These are phyloP conservation scores for Durotheca rogersii DNA, from an alignment of 495 filamentous ascomycete species.

Conservation along the genomic window DNA sequence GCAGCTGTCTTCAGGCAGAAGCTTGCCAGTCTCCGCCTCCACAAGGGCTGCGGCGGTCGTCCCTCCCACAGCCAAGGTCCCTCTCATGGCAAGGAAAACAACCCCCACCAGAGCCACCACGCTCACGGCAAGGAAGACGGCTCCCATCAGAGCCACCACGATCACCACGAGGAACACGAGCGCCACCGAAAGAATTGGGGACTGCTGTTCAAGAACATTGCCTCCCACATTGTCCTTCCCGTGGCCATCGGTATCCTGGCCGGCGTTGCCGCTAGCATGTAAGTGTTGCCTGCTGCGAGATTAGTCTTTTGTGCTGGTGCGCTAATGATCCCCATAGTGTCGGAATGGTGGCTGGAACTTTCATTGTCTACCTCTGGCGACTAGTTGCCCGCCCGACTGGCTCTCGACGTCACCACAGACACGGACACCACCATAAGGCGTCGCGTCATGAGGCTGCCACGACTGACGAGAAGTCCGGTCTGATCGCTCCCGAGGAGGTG, in stretches of 20 bases:
- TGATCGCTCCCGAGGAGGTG: conserved; percentile 43
- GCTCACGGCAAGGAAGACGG: not conserved
- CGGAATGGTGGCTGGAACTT: conserved; percentile 53
- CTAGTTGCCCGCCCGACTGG: conserved; percentile 34
- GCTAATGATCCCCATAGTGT: conserved; percentile 40
- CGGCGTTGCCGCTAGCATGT: conserved; percentile 55
- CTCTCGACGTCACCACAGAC: conserved; percentile 30
- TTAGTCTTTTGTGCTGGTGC: conserved; percentile 9
- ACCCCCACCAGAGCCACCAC: conserved; percentile 6
- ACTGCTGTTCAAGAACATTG: conserved; percentile 47
- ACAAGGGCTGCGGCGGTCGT: conserved; percentile 33
- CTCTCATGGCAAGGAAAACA: conserved; percentile 10
- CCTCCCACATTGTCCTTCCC: conserved; percentile 52
- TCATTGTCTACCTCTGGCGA: conserved; percentile 50
- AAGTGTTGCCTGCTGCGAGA: conserved; percentile 24
- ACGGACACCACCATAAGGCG: conserved; percentile 32
- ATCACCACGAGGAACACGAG: conserved; percentile 8
- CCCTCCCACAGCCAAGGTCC: conserved; percentile 5
- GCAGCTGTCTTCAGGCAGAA: conserved; percentile 43
- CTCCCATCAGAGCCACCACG: not conserved
- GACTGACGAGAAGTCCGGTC: conserved; percentile 47
- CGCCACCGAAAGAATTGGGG: conserved; percentile 41
- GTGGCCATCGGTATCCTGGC: conserved; percentile 53
- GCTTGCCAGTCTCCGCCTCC: conserved; percentile 28
- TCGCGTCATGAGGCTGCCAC: conserved; percentile 32